Base-by-base conservation (phyloP, 805 yeast species). In the Maudiozyma bulderi region DNA sequence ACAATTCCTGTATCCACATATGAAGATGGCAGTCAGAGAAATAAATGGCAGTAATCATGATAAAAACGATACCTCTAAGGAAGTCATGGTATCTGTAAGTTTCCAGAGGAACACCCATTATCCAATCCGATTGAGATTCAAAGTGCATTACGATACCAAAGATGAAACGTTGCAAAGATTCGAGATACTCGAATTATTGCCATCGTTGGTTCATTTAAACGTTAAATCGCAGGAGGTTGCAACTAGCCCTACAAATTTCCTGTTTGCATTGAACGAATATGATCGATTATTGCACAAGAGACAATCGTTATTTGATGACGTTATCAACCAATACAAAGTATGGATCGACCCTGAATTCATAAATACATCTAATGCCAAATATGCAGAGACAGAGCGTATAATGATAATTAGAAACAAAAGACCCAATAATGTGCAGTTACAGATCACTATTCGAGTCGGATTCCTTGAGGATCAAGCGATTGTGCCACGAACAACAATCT, bases 231-330 rank as follows among this genome's bases (percentile, higher is more conserved):
- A 13, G 14, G 32, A 9, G 34, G 8, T 39, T 29, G 11, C 26
- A 14, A 14, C 34, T 6, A 41, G 44, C 31, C 43, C 58, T 2
- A 50, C 47, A 9, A n/a, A 46, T 8, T 44, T 62, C 2, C 46
- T 62, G n/a, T 53, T 58, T 40, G 54, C 53, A n/a, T 56, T 60
- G 14, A 47, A 48, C 47, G 66, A 62, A 46, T 56, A 47, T 44
- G 58, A 59, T 35, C 52, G 60, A 48, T 42, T 62, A 9, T 44
- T 50, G 13, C 29, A 15, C 15, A 53, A 49, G 34, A 50, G 61
- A 30, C 15, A 44, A 5, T 44, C 15, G 11, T 34, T 58, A 26
- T 40, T 56, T 4, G 39, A 42, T 6, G 32, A 31, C 3, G n/a
- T 54, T 26, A 11, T 10, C 32, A n/a, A n/a, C 13, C 39, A 47